Evolutionary conservation across 2,329 filamentous ascomycete genomes (phyloP).

Genomic region (Aspergillus sp.): DNA sequence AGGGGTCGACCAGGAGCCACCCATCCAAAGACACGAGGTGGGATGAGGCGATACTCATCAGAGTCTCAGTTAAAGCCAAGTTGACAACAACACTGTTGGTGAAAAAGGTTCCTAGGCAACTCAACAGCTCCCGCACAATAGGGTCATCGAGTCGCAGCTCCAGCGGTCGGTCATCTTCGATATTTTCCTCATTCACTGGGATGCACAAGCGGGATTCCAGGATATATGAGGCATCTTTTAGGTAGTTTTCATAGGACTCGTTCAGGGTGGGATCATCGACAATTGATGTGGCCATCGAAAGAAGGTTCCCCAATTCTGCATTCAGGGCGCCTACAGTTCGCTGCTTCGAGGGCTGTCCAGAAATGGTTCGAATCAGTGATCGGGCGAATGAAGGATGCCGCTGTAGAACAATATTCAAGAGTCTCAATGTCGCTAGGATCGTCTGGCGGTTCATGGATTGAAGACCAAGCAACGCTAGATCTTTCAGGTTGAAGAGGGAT

Average conservation of each 20-base stretch:
- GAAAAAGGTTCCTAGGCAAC: conserved; percentile 72
- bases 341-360: conserved; percentile 21
- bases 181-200: conserved; percentile 23
- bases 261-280: conserved; percentile 34
- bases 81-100: conserved; percentile 90
- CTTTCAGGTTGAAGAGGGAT: conserved; percentile 85
- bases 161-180: conserved; percentile 54
- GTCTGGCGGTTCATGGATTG: conserved; percentile 83
- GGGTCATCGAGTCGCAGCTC: conserved; percentile 62
- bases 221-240: conserved; percentile 51
- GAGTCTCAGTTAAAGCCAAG: conserved; percentile 74
- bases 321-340: conserved; percentile 37
- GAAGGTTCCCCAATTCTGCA: conserved; percentile 33
- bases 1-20: conserved; percentile 78
- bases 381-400: conserved; percentile 82
- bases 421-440: conserved; percentile 79
- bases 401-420: conserved; percentile 79
- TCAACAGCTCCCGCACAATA: conserved; percentile 48
- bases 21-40: conserved; percentile 79
- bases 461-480: conserved; percentile 81
- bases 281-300: conserved; percentile 33
- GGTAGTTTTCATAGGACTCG: conserved; percentile 39
- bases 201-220: conserved; percentile 33
- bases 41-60: conserved; percentile 79
- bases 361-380: conserved; percentile 58